Percentiles rank a stretch among this genome's conserved stretches.
These are phyloP conservation scores for Lagenaria siceraria DNA, from an alignment of 306 rosid species.

Conservation along the genomic window DNA sequence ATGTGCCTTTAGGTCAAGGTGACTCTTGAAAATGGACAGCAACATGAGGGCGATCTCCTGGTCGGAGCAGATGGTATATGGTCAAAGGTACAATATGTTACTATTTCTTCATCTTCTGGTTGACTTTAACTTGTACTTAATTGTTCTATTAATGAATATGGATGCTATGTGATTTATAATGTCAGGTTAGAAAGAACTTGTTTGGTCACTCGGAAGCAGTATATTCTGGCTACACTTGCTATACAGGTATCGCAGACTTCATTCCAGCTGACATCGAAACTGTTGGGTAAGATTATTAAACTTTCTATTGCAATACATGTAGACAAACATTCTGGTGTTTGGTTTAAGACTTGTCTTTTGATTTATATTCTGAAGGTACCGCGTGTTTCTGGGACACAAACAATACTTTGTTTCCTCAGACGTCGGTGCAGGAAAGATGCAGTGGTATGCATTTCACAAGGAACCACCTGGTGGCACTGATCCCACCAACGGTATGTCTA, in stretches of 20 bases:
- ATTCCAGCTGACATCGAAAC: slow-evolving; percentile 87
- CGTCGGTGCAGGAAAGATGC: slow-evolving; percentile 97
- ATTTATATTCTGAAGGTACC: slow-evolving; percentile 58
- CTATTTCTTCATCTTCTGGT: background rate
- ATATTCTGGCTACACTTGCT: slow-evolving; percentile 91
- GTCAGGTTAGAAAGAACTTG: slow-evolving; percentile 66
- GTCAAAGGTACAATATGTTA: slow-evolving; percentile 56
- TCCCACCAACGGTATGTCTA: slow-evolving; percentile 37
- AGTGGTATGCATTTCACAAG: slow-evolving; percentile 92
- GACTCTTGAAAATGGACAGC: slow-evolving; percentile 65
- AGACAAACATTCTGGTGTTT: background rate
- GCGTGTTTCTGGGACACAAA: slow-evolving; percentile 96
- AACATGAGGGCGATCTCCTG: slow-evolving; percentile 76
- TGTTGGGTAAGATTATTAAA: slow-evolving; percentile 54
- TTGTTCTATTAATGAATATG: background rate
- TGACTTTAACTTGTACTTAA: background rate
- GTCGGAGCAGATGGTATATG: slow-evolving; percentile 98
- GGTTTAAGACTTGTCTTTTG: slow-evolving; percentile 1
- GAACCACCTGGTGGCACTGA: slow-evolving; percentile 79
- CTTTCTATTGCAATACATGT: background rate
- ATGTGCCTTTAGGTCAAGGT: slow-evolving; percentile 52
- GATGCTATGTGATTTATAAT: background rate
- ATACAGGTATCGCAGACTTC: slow-evolving; percentile 91
- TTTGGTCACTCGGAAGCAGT: slow-evolving; percentile 55
- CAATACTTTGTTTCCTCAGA: slow-evolving; percentile 97